Evolutionary conservation across 768 basidiomycete genomes (phyloP), one percentile per base, ranked within the genome.

Genomic region (Gloeophyllum trabeum): DNA sequence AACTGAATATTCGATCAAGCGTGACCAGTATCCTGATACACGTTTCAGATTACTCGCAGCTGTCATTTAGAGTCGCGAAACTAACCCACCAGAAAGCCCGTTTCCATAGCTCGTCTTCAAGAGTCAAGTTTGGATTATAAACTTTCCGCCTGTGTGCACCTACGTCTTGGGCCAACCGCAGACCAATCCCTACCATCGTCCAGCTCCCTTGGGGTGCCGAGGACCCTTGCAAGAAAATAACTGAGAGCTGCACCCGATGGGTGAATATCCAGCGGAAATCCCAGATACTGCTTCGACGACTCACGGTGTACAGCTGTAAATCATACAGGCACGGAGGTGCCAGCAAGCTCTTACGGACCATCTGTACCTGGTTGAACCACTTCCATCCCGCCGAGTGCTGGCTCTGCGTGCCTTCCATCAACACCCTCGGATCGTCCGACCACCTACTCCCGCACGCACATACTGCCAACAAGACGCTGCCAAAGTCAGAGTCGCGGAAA

Each of bases 41-140:
- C 10, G 28, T 10, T 10, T 10, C 10, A 32, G 16, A 32, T 10
- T 32, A 10, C 16, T 10, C 10, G 28, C 28, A 32, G 16, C 28
- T 10, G 28, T 10, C 16, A 16, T 13, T 23, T 20, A 13, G 32
- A 4, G 6, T 22, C 19, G 14, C 24, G 6, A 21, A 34, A 3
- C 21, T n/a, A 22, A 36, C 58, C 12, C 51, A 73, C 76, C 77
- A 81, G 50, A 79, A 79, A 5, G 71, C 74, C 19, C 79, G 71
- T 54, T 83, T 84, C 75, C 81, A 84, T 18, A 82, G 64, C 54
- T 90, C 85, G 42, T 79, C 71, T 48, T 87, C 80, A 4, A 64
- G 59, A 7, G 61, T 69, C 7, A 66, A 66, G 5, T 54, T 46
- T 10, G 54, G 47, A 41, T 60, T 62, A 22, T 69, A 61, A 14